Evolutionary conservation across 768 basidiomycete species (phyloP).

Genomic region (Sporobolomyces phaffii): DNA sequence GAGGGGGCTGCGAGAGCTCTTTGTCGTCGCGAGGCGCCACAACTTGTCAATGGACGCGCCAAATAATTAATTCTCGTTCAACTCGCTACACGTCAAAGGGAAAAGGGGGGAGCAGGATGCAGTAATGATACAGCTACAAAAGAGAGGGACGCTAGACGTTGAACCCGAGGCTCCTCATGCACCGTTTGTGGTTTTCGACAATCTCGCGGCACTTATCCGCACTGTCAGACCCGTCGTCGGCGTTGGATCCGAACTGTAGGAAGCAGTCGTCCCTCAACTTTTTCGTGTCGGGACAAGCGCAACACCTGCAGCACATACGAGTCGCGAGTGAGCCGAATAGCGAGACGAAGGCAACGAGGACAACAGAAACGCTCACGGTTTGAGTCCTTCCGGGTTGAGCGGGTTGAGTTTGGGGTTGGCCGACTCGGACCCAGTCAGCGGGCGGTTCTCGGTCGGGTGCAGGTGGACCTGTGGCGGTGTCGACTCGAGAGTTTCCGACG

Average conservation of each 20-base stretch:
- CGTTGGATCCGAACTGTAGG: slow-evolving; percentile 53
- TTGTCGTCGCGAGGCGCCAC: too few relatives aligned
- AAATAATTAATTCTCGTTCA: too few relatives aligned
- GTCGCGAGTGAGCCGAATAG: background rate
- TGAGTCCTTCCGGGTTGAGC: slow-evolving; percentile 86
- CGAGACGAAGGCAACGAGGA: background rate
- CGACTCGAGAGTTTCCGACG: background rate
- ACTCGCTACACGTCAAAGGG: too few relatives aligned
- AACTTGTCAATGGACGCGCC: too few relatives aligned
- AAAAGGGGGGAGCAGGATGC: too few relatives aligned
- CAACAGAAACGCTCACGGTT: slow-evolving; percentile 63
- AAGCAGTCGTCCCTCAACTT: slow-evolving; percentile 90
- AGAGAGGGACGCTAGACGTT: too few relatives aligned
- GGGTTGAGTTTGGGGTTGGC: slow-evolving; percentile 56
- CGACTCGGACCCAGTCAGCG: slow-evolving; percentile 30
- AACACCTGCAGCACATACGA: slow-evolving; percentile 91
- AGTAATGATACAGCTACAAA: too few relatives aligned
- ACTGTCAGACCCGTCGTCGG: slow-evolving; percentile 58
- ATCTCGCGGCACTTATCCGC: slow-evolving; percentile 73
- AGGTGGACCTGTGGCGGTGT: slow-evolving; percentile 9
- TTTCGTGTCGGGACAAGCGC: slow-evolving; percentile 92
- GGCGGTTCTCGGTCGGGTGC: slow-evolving; percentile 4
- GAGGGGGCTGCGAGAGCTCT: too few relatives aligned
- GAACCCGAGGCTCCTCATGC: slow-evolving; percentile 89
- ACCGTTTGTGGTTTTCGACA: slow-evolving; percentile 72